Evolutionary conservation across 2,329 filamentous ascomycete genomes (phyloP).

Genomic region (Trichoderma gracile): DNA sequence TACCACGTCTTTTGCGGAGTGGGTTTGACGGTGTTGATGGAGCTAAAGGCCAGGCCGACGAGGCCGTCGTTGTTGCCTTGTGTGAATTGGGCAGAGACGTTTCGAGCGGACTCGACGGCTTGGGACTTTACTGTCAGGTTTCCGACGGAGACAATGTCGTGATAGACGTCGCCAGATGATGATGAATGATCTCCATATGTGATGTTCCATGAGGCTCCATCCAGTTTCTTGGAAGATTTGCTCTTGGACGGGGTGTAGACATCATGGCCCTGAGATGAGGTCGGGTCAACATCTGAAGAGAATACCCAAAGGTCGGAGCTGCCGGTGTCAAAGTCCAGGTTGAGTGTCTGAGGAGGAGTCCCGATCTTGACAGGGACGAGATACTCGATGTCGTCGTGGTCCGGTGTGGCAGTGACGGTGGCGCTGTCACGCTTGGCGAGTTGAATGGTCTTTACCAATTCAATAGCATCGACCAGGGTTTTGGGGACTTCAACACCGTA

Average conservation of each 20-base stretch:
- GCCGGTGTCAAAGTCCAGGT: slow-evolving; percentile 31
- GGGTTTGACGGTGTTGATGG: slow-evolving; percentile 46
- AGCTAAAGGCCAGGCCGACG: slow-evolving; percentile 47
- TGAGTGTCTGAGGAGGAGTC: slow-evolving; percentile 28
- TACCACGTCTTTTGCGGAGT: slow-evolving; percentile 47
- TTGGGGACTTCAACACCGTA: slow-evolving; percentile 25
- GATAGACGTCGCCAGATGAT: slow-evolving; percentile 47
- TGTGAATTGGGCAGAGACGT: slow-evolving; percentile 45
- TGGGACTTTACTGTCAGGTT: slow-evolving; percentile 43
- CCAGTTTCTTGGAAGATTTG: slow-evolving; percentile 40
- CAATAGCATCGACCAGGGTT: slow-evolving; percentile 22
- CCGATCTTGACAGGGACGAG: slow-evolving; percentile 28
- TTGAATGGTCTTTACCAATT: slow-evolving; percentile 9
- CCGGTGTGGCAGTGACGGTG: slow-evolving; percentile 16
- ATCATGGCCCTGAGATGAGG: slow-evolving; percentile 42
- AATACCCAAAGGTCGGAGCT: slow-evolving; percentile 40
- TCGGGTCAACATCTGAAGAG: slow-evolving; percentile 44
- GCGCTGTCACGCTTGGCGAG: slow-evolving; percentile 18
- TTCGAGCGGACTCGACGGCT: slow-evolving; percentile 46
- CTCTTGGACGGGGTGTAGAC: slow-evolving; percentile 44
- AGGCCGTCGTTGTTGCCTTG: slow-evolving; percentile 46
- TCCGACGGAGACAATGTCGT: slow-evolving; percentile 46
- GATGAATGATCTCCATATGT: slow-evolving; percentile 47
- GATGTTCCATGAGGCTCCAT: slow-evolving; percentile 45
- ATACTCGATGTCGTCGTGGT: slow-evolving; percentile 27